Conservation (phyloP, 2,329 filamentous ascomycete species). For the Ramichloridium luteum region DNA sequence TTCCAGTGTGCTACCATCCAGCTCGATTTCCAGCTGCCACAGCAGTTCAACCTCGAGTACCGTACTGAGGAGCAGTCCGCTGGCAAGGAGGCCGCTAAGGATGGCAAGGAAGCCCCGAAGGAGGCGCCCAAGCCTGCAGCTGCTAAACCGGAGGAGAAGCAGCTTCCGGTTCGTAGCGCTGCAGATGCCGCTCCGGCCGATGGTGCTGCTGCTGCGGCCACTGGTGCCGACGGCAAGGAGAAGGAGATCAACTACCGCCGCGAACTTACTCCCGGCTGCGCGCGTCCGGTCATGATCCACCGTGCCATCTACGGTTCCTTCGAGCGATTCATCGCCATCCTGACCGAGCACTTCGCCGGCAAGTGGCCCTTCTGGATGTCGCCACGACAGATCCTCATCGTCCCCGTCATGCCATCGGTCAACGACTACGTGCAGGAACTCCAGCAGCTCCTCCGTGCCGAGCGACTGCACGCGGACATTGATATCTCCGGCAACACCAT, state of each 20-base stretch:
- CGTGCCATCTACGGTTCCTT: conserved; percentile 66
- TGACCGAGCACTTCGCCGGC: conserved; percentile 73
- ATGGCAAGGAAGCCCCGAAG: conserved; percentile 24
- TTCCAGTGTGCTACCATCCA: conserved; percentile 91
- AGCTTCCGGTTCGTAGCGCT: not conserved
- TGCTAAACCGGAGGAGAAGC: not conserved
- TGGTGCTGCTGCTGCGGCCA: conserved; percentile 12
- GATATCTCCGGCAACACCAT: conserved; percentile 67
- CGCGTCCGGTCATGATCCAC: conserved; percentile 76
- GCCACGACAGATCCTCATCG: conserved; percentile 67
- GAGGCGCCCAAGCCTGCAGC: conserved; percentile 18
- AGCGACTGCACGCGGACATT: conserved; percentile 58
- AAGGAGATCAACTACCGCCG: conserved; percentile 25
- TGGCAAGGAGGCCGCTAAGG: conserved; percentile 27
- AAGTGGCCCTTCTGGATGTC: conserved; percentile 87
- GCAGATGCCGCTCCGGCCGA: not conserved
- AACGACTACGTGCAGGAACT: conserved; percentile 67
- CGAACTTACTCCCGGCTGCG: conserved; percentile 55
- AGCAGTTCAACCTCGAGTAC: conserved; percentile 80
- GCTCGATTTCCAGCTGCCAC: conserved; percentile 74
- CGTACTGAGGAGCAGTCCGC: conserved; percentile 56
- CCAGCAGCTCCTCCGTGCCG: conserved; percentile 49
- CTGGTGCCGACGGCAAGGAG: conserved; percentile 18
- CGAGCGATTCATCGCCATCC: conserved; percentile 57
- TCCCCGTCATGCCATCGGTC: conserved; percentile 61